Base-by-base conservation (phyloP, 257 asterid genomes). In the Lavandula angustifolia region DNA sequence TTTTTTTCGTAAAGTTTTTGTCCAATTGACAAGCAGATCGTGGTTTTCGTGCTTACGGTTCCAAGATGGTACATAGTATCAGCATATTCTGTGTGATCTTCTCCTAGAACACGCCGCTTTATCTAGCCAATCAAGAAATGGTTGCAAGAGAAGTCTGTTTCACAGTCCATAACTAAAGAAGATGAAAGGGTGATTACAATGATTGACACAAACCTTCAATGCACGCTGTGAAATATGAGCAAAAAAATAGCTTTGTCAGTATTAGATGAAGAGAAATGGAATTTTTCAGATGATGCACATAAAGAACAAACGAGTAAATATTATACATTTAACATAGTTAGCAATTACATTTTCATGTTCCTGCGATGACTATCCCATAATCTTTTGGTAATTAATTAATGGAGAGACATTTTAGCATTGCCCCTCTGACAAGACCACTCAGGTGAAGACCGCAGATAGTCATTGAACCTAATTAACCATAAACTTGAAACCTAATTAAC, bases 31-130 rank as follows among this genome's bases (percentile, higher is more conserved):
- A 58, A 37, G 43, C 14, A 66, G 16, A 18, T 46, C 7, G 62
- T 56, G 48, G 35, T 60, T 57, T 70, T 4, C 43, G 80, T 68
- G 72, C 83, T 85, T 87, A 89, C 99, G 66, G 81, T 83, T 32
- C 97, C 99, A 52, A 92, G 96, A 76, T 84, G 88, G 77, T 84
- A 87, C 94, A 92, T 81, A 22, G 99, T 82, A 63, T 92, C 95
- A 50, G 99, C 99, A 78, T 92, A 89, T 73, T 92, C 99, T 3
- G 80, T 59, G 76, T 89, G 90, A 27, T 70, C 76, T 77, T 85
- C 95, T 62, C 99, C 99, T 73, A 92, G 60, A 71, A 81, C 88
- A 50, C 92, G 96, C 60, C 89, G 86, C 86, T 89, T 89, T 74
- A 84, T 81, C 99, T 92, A 69, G 60, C 37, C 63, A 71, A 63